Conservation (phyloP, 176 grass and related monocot species). For the Alopecurus myosuroides region DNA sequence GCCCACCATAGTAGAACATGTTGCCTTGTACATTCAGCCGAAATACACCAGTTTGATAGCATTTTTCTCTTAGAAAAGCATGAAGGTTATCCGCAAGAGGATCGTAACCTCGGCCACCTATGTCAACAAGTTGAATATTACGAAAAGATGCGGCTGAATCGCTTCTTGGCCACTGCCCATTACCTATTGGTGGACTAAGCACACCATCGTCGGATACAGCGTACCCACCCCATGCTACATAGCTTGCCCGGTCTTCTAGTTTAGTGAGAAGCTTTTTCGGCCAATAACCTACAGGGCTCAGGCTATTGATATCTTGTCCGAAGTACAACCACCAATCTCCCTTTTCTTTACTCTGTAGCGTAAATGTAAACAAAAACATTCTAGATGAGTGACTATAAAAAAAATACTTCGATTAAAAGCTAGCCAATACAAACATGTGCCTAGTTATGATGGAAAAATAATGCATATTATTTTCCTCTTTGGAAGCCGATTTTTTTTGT, state of each 20-base stretch:
- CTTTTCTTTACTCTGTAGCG: neutral
- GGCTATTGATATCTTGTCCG: neutral
- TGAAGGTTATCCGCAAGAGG: neutral
- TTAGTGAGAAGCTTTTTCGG: neutral
- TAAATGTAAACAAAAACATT: neutral
- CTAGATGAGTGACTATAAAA: neutral
- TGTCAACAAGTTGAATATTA: neutral
- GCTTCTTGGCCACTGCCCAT: neutral
- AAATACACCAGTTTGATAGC: too few relatives aligned
- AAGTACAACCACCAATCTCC: constrained; percentile 23
- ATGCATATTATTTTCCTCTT: too few relatives aligned
- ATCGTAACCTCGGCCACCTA: neutral
- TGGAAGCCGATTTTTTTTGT: too few relatives aligned
- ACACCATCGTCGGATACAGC: too few relatives aligned
- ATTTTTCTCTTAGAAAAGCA: neutral
- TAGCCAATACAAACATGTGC: neutral
- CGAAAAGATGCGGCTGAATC: neutral
- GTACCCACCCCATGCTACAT: neutral
- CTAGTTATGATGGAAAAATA: too few relatives aligned
- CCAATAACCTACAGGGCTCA: neutral
- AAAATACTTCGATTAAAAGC: too few relatives aligned
- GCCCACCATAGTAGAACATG: constrained; percentile 20
- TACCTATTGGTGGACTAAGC: neutral
- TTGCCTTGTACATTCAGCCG: neutral
- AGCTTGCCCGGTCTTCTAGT: neutral